phyloP scores from a whole-genome alignment of 2,329 filamentous ascomycete genomes.

The Curvularia hawaiiensis region DNA sequence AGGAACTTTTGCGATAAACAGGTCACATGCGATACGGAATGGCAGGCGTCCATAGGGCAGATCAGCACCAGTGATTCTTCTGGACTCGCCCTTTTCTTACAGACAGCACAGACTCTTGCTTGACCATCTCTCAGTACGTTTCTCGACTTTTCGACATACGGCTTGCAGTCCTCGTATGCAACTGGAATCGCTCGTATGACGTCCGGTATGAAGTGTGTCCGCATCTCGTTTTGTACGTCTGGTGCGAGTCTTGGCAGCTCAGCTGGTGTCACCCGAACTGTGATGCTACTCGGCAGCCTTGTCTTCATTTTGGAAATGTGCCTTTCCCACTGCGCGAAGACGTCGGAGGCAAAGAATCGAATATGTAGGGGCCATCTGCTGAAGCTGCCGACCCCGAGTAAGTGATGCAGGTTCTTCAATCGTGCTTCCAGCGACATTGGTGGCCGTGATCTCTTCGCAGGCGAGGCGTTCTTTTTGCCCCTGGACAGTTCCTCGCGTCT shows the following conservation, averaged over 20 bases:
- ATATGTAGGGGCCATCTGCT: slow-evolving; percentile 79
- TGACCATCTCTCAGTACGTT: slow-evolving; percentile 27
- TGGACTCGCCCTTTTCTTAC: slow-evolving; percentile 48
- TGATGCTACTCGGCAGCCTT: slow-evolving; percentile 34
- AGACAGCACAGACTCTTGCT: slow-evolving; percentile 54
- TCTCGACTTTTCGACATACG: slow-evolving; percentile 58
- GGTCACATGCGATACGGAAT: slow-evolving; percentile 57
- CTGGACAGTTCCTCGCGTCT: slow-evolving; percentile 43
- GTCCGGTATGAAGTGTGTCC: slow-evolving; percentile 34
- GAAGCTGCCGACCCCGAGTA: slow-evolving; percentile 82
- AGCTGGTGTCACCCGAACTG: slow-evolving; percentile 37
- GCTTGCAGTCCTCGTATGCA: slow-evolving; percentile 57
- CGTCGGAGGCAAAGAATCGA: slow-evolving; percentile 76
- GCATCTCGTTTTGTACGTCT: slow-evolving; percentile 27
- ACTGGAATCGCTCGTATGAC: slow-evolving; percentile 54
- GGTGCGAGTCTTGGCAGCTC: slow-evolving; percentile 29
- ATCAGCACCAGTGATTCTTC: slow-evolving; percentile 54
- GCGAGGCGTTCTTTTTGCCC: slow-evolving; percentile 35
- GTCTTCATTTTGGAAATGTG: slow-evolving; percentile 42
- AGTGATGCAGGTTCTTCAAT: slow-evolving; percentile 78
- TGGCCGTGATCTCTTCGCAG: slow-evolving; percentile 52
- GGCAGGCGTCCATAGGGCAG: slow-evolving; percentile 58
- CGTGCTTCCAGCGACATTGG: slow-evolving; percentile 69
- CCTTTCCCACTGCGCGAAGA: slow-evolving; percentile 71
- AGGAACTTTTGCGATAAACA: slow-evolving; percentile 62